Base-by-base conservation (phyloP, 176 grass and related monocot genomes). In the Hsuehochloa calcarea region DNA sequence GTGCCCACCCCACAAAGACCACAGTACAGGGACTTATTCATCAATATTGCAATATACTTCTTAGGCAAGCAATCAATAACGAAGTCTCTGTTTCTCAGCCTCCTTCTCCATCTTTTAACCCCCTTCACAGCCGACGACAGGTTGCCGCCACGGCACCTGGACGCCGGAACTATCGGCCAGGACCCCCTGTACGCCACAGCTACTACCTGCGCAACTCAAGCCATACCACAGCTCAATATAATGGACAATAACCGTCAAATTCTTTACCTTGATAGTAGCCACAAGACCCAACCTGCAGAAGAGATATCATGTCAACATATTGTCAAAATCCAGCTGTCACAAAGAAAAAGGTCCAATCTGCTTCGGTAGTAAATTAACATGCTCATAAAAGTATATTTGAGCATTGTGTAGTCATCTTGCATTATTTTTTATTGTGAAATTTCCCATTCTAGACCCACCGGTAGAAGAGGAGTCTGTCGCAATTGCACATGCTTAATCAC, bases 231-330 rank as follows among this genome's bases (percentile, higher is more conserved):
- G 31, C 19, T 70, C 14, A 77, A 78, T 13, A 55, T 79, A 70
- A 80, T 58, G 67, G 44, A 44, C 3, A 83, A 77, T 17, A 65
- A 56, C 38, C 23, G 25, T 65, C 11, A 73, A 22, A 70, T 62
- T 72, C 17, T 69, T 60, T 92, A 97, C 94, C 94, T 97, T 97
- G 52, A 97, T 97, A 63, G 92, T 94, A 50, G 89, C 90, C 80
- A 94, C 92, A 75, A 97, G 94, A 43, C 92, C 85, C 88, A 97
- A 74, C 91, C 94, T 97, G 92, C 47, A 85, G 25, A 81, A 74
- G 20, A 61, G 27, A 92, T 49, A 77, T 31, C 3, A 35, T 74
- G 59, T 84, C 25, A 80, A 88, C 13, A 43, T 51, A 82, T 50
- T 38, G 56, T 72, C 8, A 49, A 78, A 83, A 58, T 65, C 39